Base-by-base conservation (phyloP, 2,329 filamentous ascomycete genomes). In the Amauroascus verrucosus region DNA sequence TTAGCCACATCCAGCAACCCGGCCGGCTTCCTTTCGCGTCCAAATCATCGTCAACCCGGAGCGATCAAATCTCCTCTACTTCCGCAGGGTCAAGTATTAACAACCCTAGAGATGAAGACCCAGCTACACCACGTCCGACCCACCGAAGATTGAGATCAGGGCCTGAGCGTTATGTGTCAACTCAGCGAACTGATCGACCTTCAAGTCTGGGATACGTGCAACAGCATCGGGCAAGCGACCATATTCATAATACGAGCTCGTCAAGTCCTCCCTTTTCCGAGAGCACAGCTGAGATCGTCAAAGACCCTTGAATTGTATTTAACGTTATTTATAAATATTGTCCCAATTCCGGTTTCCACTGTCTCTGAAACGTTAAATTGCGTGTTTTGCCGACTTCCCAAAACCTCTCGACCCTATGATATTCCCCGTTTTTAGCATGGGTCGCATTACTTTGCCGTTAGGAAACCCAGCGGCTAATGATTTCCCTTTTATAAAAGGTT, bases 161-260 rank as follows among this genome's bases (percentile, higher is more conserved):
- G 7, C 40, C 52, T 18, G 48, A 44, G 9, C 45, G 51, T 1
- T 56, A 41, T 28, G 30, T 51, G 26, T 35, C 62, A 60, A 5
- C 60, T 60, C 37, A 58, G 57, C 43, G 54, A 54, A 16, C 53
- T 61, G 66, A 66, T 47, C 68, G 74, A 41, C 74, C 74, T 0
- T 74, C 73, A 6, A 75, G 74, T 49, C 63, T 77, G 65, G 75
- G 75, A 0, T 76, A 73, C 53, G 75, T 77, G 9, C 67, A 70
- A 8, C 71, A 75, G 54, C 68, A 75, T 59, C 71, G 74, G 32
- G 70, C 73, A 3, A 70, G 68, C 51, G 74, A 77, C 48, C 70
- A 75, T 54, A 75, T 77, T 32, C 70, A 73, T 53, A 67, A 71
- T 48, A 63, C 65, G 22, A 69, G 65, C 58, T 64, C 67, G 65